Evolutionary conservation across 2,329 filamentous ascomycete species (phyloP).

Genomic region (Trichoderma sp.): DNA sequence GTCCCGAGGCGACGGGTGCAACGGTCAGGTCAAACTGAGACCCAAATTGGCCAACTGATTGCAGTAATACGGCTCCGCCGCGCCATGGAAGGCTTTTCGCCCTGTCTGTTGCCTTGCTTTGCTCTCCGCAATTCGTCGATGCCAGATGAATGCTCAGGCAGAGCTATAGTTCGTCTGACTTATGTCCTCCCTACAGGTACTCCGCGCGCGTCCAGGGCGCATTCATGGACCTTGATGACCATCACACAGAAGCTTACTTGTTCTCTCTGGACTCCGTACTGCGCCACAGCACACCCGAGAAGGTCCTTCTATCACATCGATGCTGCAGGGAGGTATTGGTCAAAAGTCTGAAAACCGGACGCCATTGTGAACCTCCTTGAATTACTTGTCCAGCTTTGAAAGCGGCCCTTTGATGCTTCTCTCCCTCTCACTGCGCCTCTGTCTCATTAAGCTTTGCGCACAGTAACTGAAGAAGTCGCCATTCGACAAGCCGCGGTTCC

Average conservation of each 20-base stretch:
- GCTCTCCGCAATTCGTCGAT: background rate
- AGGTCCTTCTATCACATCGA: background rate
- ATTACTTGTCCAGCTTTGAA: background rate
- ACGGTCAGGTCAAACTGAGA: conserved; percentile 12
- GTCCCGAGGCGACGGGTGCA: conserved; percentile 15
- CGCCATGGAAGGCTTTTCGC: background rate
- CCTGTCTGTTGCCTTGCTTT: background rate
- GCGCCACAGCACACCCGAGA: background rate
- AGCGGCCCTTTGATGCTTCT: background rate
- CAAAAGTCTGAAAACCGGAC: background rate
- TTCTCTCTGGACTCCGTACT: background rate
- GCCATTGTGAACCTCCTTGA: background rate
- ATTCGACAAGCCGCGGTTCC: background rate
- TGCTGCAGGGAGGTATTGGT: conserved; percentile 1
- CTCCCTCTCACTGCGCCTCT: background rate
- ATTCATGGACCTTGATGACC: background rate
- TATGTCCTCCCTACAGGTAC: background rate
- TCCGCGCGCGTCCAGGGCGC: conserved; percentile 1
- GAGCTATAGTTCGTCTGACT: background rate
- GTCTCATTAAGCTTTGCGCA: background rate
- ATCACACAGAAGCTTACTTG: background rate
- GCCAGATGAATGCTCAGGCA: background rate
- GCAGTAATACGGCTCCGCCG: background rate
- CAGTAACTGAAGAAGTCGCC: background rate
- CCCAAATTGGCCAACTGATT: background rate